Conservation (phyloP, 257 asterid species). For the Solanum piurae region DNA sequence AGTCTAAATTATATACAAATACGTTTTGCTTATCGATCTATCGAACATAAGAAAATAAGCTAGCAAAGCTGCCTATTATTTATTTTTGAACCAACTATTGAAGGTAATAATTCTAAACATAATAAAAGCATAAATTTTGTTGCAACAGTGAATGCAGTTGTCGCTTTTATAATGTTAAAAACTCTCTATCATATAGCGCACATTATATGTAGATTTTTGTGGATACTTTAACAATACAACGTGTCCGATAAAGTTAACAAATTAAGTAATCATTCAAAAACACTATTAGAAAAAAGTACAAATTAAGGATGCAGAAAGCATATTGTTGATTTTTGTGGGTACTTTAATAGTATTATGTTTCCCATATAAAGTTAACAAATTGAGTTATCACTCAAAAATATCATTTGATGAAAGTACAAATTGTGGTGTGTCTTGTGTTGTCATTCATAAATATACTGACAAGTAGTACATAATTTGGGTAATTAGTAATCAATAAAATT, state of each 20-base stretch:
- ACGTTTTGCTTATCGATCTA: too few species aligned
- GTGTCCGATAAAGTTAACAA: neutral
- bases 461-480: neutral
- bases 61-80: neutral
- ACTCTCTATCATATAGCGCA: neutral
- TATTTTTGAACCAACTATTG: neutral
- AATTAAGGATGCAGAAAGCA: neutral
- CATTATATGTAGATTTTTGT: neutral
- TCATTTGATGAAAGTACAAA: neutral
- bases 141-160: neutral
- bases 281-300: neutral
- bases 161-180: neutral
- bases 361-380: neutral
- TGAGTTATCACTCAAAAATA: neutral
- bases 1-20: neutral
- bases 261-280: neutral
- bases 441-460: neutral
- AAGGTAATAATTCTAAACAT: neutral
- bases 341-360: neutral
- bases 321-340: neutral
- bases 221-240: neutral
- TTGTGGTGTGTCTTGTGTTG: neutral
- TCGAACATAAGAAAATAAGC: neutral
- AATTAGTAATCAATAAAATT: too few species aligned
- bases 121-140: too few species aligned